phyloP scores from a whole-genome alignment of 768 basidiomycete species.

The Suillus paluster region DNA sequence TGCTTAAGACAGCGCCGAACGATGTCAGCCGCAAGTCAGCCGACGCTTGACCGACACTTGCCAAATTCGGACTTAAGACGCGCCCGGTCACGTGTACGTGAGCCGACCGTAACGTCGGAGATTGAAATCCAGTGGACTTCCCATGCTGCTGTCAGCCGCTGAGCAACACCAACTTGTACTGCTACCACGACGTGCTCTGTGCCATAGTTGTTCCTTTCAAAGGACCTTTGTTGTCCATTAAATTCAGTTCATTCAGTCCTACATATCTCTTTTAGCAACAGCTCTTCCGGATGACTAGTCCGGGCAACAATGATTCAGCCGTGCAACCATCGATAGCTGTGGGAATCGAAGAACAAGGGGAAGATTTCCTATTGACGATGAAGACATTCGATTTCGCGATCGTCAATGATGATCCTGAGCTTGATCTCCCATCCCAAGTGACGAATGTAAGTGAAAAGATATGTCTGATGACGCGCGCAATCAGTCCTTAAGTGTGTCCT shows the following conservation, averaged over 20 bases:
- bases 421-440: constrained; percentile 28
- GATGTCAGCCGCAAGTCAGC: background rate
- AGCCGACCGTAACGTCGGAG: background rate
- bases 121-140: constrained; percentile 27
- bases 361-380: constrained; percentile 1
- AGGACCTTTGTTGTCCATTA: constrained; percentile 1
- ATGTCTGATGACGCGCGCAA: constrained; percentile 30
- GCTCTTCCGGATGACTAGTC: constrained; percentile 20
- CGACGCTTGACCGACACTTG: constrained; percentile 4
- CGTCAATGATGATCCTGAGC: constrained; percentile 18
- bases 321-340: constrained; percentile 8
- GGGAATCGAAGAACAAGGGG: constrained; percentile 9
- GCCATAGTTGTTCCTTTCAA: constrained; percentile 1
- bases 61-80: constrained; percentile 3
- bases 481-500: constrained; percentile 37
- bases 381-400: constrained; percentile 2
- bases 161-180: constrained; percentile 22
- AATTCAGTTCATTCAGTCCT: background rate
- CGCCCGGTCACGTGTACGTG: constrained; percentile 24
- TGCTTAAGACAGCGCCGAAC: background rate
- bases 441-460: constrained; percentile 42
- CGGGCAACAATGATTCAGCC: constrained; percentile 14
- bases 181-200: constrained; percentile 31
- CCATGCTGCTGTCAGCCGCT: constrained; percentile 20
- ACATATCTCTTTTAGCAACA: constrained; percentile 6